Base-by-base conservation (phyloP, 2,329 filamentous ascomycete genomes). In the Clonostachys rosea region DNA sequence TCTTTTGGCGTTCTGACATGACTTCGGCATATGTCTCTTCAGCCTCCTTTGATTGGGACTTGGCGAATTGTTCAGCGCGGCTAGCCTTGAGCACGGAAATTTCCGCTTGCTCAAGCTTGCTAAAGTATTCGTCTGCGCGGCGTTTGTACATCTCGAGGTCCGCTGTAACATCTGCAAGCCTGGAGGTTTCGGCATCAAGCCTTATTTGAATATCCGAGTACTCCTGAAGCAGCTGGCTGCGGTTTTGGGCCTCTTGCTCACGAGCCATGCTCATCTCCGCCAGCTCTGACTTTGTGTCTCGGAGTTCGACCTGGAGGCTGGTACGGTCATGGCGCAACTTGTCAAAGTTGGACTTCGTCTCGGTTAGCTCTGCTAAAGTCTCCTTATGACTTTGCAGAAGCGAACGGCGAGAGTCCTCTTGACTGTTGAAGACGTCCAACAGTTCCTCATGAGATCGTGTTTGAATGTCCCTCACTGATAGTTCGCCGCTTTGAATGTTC, bases 61-160 rank as follows among this genome's bases (percentile, higher is more conserved):
- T 95, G 48, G 92, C 92, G 63, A 97, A 96, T 57, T 96, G 90
- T 67, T 97, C 92, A 0, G 94, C 92, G 20, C 92, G 83, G 50
- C 81, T 86, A 14, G 92, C 92, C 65, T 96, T 96, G 53, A 99
- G 79, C 16, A 97, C 91, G 1, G 91, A 85, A 54, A 97, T 95
- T 65, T 99, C 92, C 14, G 94, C 94, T 62, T 97, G 92, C 66
- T 99, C 92, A 17, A 99, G 81, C 68, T 96, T 96, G 73, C 84
- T 88, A 69, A 96, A 99, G 67, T 99, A 97, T 63, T 97, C 92
- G 60, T 97, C 91, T 5, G 92, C 88, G 40, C 92, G 84, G 52
- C 82, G 84, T 77, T 95, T 96, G 76, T 97, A 99, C 51, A 96
- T 71, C 50, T 83, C 85, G 40, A 97, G 78, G 63, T 87, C 95